Conservation (phyloP, 2,329 filamentous ascomycete species). For the Cryphonectria parasitica region DNA sequence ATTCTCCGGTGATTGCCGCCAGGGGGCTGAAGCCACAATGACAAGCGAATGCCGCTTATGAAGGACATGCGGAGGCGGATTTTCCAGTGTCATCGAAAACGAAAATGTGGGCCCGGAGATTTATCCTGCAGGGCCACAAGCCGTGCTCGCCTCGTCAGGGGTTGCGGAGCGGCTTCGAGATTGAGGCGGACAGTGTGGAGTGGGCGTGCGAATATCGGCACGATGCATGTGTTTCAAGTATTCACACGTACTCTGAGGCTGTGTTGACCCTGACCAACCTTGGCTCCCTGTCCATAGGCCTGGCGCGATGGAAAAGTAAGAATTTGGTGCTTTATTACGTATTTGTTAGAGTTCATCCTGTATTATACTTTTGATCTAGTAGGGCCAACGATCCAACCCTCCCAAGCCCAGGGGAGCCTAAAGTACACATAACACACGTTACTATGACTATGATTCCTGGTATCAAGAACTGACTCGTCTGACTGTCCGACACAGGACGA, state of each 20-base stretch:
- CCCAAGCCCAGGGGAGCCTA: too few relatives aligned
- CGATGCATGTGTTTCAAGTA: neutral
- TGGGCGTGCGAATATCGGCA: neutral
- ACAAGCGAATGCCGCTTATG: constrained; percentile 10
- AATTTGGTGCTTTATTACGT: too few relatives aligned
- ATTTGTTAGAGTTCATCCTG: too few relatives aligned
- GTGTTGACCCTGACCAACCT: neutral
- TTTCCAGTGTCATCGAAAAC: constrained; percentile 24
- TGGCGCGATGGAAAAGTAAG: too few relatives aligned
- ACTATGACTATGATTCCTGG: neutral
- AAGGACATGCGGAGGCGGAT: constrained; percentile 14
- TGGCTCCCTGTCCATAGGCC: too few relatives aligned
- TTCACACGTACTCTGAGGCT: neutral
- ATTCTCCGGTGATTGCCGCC: constrained; percentile 16
- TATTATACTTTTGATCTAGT: too few relatives aligned
- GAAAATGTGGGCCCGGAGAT: constrained; percentile 17
- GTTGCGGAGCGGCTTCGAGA: neutral
- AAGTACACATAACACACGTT: neutral
- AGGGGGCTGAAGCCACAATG: constrained; percentile 13
- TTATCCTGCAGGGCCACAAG: neutral
- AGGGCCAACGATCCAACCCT: neutral
- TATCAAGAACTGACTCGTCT: neutral
- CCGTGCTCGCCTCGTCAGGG: neutral
- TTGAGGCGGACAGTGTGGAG: neutral
- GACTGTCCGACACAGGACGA: neutral